Percentiles rank a stretch among this genome's conserved stretches.
Conservation (phyloP, 2,329 filamentous ascomycete genomes). For the Aspergillus sp. region DNA sequence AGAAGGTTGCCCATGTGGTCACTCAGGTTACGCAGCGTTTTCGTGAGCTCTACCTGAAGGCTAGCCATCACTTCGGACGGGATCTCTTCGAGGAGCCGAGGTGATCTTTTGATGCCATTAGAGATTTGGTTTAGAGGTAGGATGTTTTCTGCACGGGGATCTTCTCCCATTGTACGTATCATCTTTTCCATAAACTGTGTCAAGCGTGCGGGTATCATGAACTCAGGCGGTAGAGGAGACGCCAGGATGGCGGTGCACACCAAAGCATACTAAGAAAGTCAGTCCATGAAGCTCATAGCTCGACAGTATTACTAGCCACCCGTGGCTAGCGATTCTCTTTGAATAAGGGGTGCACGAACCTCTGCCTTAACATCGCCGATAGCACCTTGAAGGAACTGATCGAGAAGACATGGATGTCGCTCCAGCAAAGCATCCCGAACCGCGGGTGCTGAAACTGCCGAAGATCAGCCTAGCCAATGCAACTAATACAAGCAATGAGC, state of each 20-base stretch:
- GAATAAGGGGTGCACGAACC: conserved; percentile 24
- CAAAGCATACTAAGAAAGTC: conserved; percentile 28
- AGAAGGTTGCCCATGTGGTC: conserved; percentile 44
- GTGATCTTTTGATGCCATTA: conserved; percentile 30
- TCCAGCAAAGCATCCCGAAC: conserved; percentile 38
- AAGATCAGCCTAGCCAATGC: conserved; percentile 13
- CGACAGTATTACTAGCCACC: too few relatives aligned
- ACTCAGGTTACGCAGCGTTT: conserved; percentile 41
- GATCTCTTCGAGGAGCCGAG: conserved; percentile 29
- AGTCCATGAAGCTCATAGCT: background rate
- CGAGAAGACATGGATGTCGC: conserved; percentile 36
- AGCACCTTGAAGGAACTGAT: conserved; percentile 36
- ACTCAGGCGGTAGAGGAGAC: conserved; percentile 30
- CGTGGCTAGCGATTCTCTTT: background rate
- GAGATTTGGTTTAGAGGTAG: conserved; percentile 38
- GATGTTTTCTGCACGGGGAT: conserved; percentile 36
- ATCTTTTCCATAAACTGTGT: conserved; percentile 35
- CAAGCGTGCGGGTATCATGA: conserved; percentile 36
- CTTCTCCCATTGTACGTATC: conserved; percentile 30
- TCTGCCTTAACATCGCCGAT: conserved; percentile 29
- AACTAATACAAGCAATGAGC: background rate
- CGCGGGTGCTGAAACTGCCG: conserved; percentile 27
- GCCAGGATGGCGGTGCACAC: conserved; percentile 40
- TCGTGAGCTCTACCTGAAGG: conserved; percentile 41
- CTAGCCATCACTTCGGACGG: conserved; percentile 36